Percentiles rank a stretch among this genome's conserved stretches.
Evolutionary conservation across 1,284 basidiomycete species (phyloP).

Genomic region (Neonothopanus nambi): DNA sequence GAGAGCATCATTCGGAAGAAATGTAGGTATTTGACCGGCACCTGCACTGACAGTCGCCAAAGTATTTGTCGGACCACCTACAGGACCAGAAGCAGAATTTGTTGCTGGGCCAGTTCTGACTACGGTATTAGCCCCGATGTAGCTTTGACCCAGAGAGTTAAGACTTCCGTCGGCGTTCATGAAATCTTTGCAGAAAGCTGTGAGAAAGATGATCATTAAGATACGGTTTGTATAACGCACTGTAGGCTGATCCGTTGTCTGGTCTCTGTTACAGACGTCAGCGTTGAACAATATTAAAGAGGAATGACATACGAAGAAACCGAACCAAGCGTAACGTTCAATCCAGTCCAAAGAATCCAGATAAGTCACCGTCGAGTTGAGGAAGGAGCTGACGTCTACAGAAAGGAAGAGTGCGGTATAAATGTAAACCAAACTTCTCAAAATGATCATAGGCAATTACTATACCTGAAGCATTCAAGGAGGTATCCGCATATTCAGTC

Average conservation of each 20-base stretch:
- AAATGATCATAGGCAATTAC: neutral
- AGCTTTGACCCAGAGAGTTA: slow-evolving; percentile 41
- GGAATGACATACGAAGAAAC: slow-evolving; percentile 41
- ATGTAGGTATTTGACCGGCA: slow-evolving; percentile 13
- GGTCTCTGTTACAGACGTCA: slow-evolving; percentile 33
- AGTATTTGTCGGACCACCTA: slow-evolving; percentile 1
- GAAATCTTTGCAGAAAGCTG: slow-evolving; percentile 38
- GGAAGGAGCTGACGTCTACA: slow-evolving; percentile 38
- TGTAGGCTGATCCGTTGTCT: slow-evolving; percentile 36
- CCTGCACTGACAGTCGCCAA: slow-evolving; percentile 14
- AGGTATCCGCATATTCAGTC: slow-evolving; percentile 58
- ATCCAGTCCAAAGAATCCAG: slow-evolving; percentile 44
- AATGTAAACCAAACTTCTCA: no score
- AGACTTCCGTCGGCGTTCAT: slow-evolving; percentile 41
- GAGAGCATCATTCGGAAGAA: slow-evolving; percentile 2
- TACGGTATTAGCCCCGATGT: slow-evolving; percentile 41
- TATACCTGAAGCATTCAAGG: slow-evolving; percentile 37
- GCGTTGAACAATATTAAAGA: neutral
- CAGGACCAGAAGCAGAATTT: slow-evolving; percentile 9
- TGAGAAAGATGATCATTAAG: neutral
- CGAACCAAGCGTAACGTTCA: slow-evolving; percentile 50
- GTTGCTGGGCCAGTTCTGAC: slow-evolving; percentile 18
- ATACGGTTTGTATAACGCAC: slow-evolving; percentile 27
- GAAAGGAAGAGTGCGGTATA: neutral
- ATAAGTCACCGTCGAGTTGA: slow-evolving; percentile 41